These are phyloP conservation scores for Zelonia costaricensis DNA, from an alignment of 208 protist species.

Conservation along the genomic window DNA sequence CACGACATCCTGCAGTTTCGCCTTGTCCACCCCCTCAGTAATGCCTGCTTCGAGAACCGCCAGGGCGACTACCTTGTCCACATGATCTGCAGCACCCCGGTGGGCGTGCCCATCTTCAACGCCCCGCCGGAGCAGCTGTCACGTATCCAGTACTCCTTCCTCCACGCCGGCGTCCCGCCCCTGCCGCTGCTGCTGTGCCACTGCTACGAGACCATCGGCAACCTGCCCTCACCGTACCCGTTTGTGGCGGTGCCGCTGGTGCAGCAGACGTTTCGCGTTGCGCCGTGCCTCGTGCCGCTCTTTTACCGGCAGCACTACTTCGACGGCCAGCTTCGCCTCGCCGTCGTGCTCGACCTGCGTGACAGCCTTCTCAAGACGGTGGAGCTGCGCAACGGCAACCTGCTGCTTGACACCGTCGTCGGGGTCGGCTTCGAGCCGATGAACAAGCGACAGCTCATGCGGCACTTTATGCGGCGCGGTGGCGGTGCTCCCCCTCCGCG, in stretches of 20 bases:
- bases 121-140: slow-evolving; percentile 36
- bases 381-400: slow-evolving; percentile 45
- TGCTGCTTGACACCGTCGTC: slow-evolving; percentile 41
- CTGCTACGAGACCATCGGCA: slow-evolving; percentile 61
- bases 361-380: slow-evolving; percentile 63
- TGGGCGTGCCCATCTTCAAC: slow-evolving; percentile 40
- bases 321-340: slow-evolving; percentile 41
- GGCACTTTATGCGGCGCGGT: slow-evolving; percentile 26
- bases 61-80: slow-evolving; percentile 51
- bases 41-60: slow-evolving; percentile 54
- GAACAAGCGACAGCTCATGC: slow-evolving; percentile 42
- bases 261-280: slow-evolving; percentile 60
- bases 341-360: slow-evolving; percentile 57
- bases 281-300: slow-evolving; percentile 44
- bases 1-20: slow-evolving; percentile 54
- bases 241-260: slow-evolving; percentile 50
- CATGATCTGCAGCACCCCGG: slow-evolving; percentile 49
- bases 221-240: slow-evolving; percentile 55
- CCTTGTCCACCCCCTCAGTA: slow-evolving; percentile 50
- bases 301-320: slow-evolving; percentile 60
- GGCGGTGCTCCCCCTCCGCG: neutral
- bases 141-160: slow-evolving; percentile 53
- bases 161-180: slow-evolving; percentile 36
- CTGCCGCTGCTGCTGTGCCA: slow-evolving; percentile 62
- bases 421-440: slow-evolving; percentile 58